phyloP scores from a whole-genome alignment of 129 eudicot genomes.

The Logfia minima region DNA sequence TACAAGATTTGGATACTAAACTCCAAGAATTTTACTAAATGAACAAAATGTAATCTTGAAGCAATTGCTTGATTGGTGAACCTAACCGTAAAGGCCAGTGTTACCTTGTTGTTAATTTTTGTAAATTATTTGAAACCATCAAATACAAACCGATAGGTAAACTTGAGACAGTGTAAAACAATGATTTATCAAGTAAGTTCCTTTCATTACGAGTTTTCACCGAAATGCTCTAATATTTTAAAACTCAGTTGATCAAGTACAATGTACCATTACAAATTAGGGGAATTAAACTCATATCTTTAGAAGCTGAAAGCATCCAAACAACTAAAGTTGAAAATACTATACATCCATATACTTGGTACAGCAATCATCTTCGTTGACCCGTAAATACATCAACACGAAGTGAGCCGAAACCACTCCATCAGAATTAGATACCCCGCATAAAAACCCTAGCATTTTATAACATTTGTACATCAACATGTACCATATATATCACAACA shows the following conservation, averaged over 20 bases:
- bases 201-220: too few relatives aligned
- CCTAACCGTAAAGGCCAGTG: neutral
- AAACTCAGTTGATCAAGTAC: neutral
- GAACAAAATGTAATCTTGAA: neutral
- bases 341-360: slow-evolving; percentile 54
- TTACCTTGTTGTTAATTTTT: neutral
- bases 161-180: neutral
- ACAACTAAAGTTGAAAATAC: neutral
- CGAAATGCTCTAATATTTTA: neutral
- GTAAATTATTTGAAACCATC: neutral
- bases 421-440: slow-evolving; percentile 45
- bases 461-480: slow-evolving; percentile 3
- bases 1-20: neutral
- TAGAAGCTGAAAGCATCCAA: neutral
- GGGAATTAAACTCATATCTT: neutral
- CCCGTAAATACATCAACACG: slow-evolving; percentile 46
- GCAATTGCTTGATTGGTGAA: neutral
- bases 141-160: neutral
- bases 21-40: neutral
- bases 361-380: slow-evolving; percentile 44
- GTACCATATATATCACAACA: neutral
- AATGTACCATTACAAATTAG: slow-evolving; percentile 1
- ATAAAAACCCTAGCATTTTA: slow-evolving; percentile 14
- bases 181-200: too few relatives aligned
- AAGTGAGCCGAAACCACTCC: slow-evolving; percentile 55